phyloP scores from a whole-genome alignment of 129 eudicot genomes.

The Dittrichia graveolens region DNA sequence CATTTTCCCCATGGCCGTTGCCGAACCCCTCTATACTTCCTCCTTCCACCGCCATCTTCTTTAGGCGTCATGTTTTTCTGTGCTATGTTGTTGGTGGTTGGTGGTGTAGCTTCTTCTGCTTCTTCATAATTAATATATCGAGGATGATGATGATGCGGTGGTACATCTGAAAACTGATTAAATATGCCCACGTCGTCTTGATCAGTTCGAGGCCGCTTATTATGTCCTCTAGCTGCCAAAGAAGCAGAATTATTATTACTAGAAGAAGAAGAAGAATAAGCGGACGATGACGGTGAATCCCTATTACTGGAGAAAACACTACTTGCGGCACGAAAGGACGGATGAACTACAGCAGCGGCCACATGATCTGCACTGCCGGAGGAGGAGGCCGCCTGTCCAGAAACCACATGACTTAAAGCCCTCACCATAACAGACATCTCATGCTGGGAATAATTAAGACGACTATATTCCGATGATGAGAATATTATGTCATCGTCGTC shows the following conservation, averaged over 20 bases:
- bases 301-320: neutral
- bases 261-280: no score
- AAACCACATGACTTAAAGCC: conserved; percentile 63
- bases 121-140: no score
- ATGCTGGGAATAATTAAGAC: conserved; percentile 29
- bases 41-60: conserved; percentile 40
- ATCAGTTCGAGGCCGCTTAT: no score
- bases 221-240: no score
- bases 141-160: no score
- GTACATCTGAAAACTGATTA: no score
- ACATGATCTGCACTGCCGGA: neutral
- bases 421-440: conserved; percentile 78
- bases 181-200: no score
- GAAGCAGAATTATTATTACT: no score
- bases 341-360: conserved; percentile 13
- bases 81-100: neutral
- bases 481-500: neutral
- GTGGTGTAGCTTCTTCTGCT: neutral
- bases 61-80: neutral
- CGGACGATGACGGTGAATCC: neutral
- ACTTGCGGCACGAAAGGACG: neutral
- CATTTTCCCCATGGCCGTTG: conserved; percentile 95
- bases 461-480: neutral
- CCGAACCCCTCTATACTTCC: conserved; percentile 80
- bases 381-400: conserved; percentile 27